phyloP scores from a whole-genome alignment of 2,329 filamentous ascomycete genomes.

The Stylonectria norvegica region DNA sequence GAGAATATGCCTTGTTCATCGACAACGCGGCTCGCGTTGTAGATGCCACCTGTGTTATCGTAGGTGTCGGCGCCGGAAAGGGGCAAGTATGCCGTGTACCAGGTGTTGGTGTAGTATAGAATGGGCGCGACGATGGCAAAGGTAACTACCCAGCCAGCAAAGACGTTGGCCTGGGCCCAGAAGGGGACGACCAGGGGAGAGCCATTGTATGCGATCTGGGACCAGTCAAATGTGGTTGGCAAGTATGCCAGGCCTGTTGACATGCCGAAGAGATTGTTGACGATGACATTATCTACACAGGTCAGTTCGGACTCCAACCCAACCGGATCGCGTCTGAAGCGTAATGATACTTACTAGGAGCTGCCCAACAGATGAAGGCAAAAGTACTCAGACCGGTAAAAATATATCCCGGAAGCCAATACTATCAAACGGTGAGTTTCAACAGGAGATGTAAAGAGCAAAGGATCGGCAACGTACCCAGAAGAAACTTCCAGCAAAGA shows the following conservation, averaged over 20 bases:
- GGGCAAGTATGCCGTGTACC: slow-evolving; percentile 6
- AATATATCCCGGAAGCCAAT: slow-evolving; percentile 12
- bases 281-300: slow-evolving; percentile 7
- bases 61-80: slow-evolving; percentile 13
- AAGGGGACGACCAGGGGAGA: slow-evolving; percentile 14
- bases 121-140: slow-evolving; percentile 12
- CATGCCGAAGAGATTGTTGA: slow-evolving; percentile 16
- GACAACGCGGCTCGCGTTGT: slow-evolving; percentile 12
- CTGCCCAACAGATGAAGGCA: slow-evolving; percentile 15
- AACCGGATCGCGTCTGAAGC: too few species aligned
- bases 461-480: slow-evolving; percentile 4
- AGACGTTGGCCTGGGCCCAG: slow-evolving; percentile 15
- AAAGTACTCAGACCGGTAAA: slow-evolving; percentile 13
- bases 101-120: slow-evolving; percentile 6
- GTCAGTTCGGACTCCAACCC: background rate
- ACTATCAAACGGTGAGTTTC: slow-evolving; percentile 2
- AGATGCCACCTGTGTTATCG: slow-evolving; percentile 13
- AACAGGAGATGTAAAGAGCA: too few species aligned
- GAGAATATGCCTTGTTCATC: slow-evolving; percentile 12
- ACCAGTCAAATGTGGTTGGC: slow-evolving; percentile 14
- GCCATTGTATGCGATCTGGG: slow-evolving; percentile 13
- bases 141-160: slow-evolving; percentile 11
- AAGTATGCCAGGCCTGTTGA: slow-evolving; percentile 12
- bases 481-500: slow-evolving; percentile 14
- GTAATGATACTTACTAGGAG: slow-evolving; percentile 7